Conservation (phyloP, 495 filamentous ascomycete species). For the Saxophila tyrrhenica region DNA sequence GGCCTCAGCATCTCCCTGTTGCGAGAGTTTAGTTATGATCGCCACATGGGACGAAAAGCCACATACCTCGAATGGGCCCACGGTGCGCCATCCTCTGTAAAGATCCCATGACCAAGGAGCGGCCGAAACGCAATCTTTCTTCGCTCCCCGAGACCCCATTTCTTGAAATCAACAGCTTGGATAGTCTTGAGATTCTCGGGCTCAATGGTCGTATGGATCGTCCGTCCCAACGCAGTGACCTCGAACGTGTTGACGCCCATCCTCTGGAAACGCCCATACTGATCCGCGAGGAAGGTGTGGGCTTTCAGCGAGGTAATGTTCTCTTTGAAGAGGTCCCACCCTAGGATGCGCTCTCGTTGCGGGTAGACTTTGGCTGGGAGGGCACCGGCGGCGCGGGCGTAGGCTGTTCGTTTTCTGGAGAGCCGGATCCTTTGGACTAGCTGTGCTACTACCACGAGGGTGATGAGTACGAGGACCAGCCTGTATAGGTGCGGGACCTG, state of each 20-base stretch:
- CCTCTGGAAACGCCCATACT: constrained; percentile 17
- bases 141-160: constrained; percentile 45
- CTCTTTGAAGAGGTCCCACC: constrained; percentile 21
- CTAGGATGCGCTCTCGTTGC: constrained; percentile 16
- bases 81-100: constrained; percentile 50
- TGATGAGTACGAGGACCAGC: background rate
- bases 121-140: constrained; percentile 39
- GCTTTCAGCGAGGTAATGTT: constrained; percentile 21
- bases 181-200: constrained; percentile 54
- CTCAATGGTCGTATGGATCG: constrained; percentile 41
- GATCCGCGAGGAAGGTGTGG: constrained; percentile 11
- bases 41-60: too few relatives aligned
- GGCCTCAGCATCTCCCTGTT: constrained; percentile 49
- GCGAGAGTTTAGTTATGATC: too few relatives aligned
- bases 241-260: constrained; percentile 19
- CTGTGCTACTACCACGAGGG: background rate
- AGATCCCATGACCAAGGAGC: constrained; percentile 53
- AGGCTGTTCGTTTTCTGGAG: background rate
- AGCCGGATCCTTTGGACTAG: background rate
- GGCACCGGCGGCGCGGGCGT: background rate
- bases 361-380: background rate
- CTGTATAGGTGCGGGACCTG: background rate
- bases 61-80: constrained; percentile 53
- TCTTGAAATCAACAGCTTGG: constrained; percentile 46
- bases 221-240: constrained; percentile 8